Conservation (phyloP, 148 eudicot species). For the Silene latifolia region DNA sequence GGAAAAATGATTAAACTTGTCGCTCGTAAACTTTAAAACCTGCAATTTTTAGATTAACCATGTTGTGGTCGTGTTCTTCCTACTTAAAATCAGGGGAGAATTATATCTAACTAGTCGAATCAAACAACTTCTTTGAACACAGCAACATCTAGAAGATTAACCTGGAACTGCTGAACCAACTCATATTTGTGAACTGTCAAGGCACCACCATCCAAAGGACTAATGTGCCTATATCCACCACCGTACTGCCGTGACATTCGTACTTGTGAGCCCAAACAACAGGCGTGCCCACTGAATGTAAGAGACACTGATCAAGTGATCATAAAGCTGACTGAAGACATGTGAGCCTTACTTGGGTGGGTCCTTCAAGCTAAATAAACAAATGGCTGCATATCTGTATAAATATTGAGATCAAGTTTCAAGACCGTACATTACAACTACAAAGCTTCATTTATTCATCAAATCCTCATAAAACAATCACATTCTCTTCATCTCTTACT, state of each 20-base stretch:
- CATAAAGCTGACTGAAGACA: constrained; percentile 8
- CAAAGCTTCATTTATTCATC: constrained; percentile 3
- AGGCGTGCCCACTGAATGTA: constrained; percentile 24
- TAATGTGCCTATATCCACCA: too few relatives aligned
- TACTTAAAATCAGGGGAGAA: background rate
- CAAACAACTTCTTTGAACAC: background rate
- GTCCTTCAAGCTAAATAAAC: background rate
- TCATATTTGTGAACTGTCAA: too few relatives aligned
- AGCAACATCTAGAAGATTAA: background rate
- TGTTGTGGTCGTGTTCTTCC: background rate
- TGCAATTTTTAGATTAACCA: background rate
- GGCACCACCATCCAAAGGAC: too few relatives aligned
- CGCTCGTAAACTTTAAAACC: too few relatives aligned
- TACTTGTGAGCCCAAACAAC: constrained; percentile 8
- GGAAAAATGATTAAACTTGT: too few relatives aligned
- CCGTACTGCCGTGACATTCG: background rate
- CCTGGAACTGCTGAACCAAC: too few relatives aligned
- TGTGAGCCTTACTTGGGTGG: constrained; percentile 21
- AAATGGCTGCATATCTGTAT: constrained; percentile 6
- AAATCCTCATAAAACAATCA: background rate
- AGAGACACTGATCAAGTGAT: background rate
- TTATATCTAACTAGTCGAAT: background rate
- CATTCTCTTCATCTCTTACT: background rate
- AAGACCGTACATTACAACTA: background rate
- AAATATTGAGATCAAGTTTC: constrained; percentile 8